Conservation (phyloP, 306 rosid genomes). For the Acacia melanoxylon region DNA sequence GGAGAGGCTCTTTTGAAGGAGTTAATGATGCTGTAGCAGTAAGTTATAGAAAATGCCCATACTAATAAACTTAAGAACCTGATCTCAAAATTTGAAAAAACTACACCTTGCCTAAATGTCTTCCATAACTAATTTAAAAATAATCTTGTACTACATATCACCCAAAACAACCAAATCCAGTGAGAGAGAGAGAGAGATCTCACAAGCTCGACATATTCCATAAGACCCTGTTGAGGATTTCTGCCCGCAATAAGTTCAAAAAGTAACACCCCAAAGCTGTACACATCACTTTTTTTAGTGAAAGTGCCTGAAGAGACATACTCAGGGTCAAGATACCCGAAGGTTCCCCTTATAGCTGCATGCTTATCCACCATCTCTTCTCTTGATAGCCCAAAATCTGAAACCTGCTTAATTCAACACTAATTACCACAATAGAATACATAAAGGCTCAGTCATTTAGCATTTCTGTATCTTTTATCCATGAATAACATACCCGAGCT, state of each 20-base stretch:
- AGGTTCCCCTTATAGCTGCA: constrained; percentile 87
- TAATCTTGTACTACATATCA: neutral
- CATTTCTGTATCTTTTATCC: neutral
- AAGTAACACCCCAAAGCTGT: constrained; percentile 94
- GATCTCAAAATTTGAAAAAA: neutral
- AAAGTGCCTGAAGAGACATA: constrained; percentile 86
- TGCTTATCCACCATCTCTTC: constrained; percentile 92
- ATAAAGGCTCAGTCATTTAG: neutral
- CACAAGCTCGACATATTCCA: constrained; percentile 98
- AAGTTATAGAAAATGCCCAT: neutral
- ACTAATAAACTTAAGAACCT: neutral
- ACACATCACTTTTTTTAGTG: constrained; percentile 97
- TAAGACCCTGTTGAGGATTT: constrained; percentile 97
- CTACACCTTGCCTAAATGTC: neutral
- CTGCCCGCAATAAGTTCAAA: constrained; percentile 93
- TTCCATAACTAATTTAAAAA: neutral
- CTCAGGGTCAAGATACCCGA: constrained; percentile 95
- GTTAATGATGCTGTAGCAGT: neutral
- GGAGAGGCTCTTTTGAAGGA: neutral
- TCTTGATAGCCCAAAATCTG: constrained; percentile 97
- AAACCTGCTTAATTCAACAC: constrained; percentile 58
- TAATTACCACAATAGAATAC: neutral
- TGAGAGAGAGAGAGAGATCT: constrained; percentile 40
- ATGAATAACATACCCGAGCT: constrained; percentile 71
- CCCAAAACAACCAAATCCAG: neutral